Evolutionary conservation across 2,329 filamentous ascomycete species (phyloP), one percentile per base, ranked within the genome.

Genomic region (Cylindrodendrum hubeiense): DNA sequence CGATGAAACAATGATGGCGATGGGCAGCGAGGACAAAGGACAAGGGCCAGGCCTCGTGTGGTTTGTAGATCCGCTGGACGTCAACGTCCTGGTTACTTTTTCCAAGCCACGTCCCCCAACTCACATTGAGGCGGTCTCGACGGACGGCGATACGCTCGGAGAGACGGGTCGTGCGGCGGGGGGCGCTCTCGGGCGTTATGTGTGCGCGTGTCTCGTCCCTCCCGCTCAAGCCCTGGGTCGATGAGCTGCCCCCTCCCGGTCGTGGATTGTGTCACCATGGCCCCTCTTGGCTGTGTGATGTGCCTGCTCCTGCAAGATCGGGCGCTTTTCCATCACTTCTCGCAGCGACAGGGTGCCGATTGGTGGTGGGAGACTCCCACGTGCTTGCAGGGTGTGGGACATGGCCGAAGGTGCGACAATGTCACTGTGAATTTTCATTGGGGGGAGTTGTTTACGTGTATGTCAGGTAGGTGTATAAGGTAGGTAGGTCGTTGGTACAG

Each of bases 321-420:
- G 33, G 49, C 26, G 44, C 39, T 41, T 49, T 30, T 53, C 28
- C 21, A 17, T 52, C 28, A 49, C n/a, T 46, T 52, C 34, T 46
- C 37, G 26, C 37, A 26, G 57, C 33, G 47, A 50, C 57, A 53
- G 33, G 47, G 57, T 53, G 51, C 43, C 39, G 49, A 60, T 53
- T 60, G 57, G 57, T 28, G 15, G 17, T 24, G 22, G 49, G 37
- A 19, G 22, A 53, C 50, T 60, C 30, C 57, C 57, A 60, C 57
- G 57, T 60, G 57, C 57, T 53, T 26, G 41, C 33, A 41, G 57
- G 51, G 49, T 60, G 49, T 33, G 19, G 30, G 30, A 41, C 30
- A 22, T 39, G 34, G 33, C 37, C 57, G 28, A 19, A 50, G 47
- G 57, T 52, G 47, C 46, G 56, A 60, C 41, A 44, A 41, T 26